Base-by-base conservation (phyloP, 768 basidiomycete genomes). In the Naganishia vaughanmartiniae region DNA sequence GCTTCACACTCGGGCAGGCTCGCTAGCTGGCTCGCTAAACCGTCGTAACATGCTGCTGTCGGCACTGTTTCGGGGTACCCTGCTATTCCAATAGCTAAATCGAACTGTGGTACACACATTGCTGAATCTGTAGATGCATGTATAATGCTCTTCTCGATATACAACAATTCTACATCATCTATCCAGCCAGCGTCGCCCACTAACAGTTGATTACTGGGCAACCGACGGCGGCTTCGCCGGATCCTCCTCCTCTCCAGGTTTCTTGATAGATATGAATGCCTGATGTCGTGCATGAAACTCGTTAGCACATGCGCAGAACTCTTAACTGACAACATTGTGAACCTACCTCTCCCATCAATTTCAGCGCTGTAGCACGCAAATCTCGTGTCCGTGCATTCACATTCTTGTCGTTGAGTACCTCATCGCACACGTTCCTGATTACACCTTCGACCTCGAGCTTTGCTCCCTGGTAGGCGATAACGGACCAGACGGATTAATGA, bases 361-460 rank as follows among this genome's bases (percentile, higher is more conserved):
- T 76, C 56, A 82, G 57, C 0, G 77, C 81, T 0, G 76, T 56
- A 5, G 80, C 78, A 21, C 81, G 67, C 69, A 82, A 57, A 57
- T 75, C 71, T 26, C 76, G 63, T 68, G 81, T 81, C 70, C 80
- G 78, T 65, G 73, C 75, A 4, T 76, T 46, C 2, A 81, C 71
- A 14, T 66, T 73, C 19, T 76, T 69, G 57, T 82, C 80, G 2
- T 77, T 71, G n/a, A 82, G 72, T 2, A 82, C 75, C 31, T 73
- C 73, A 46, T 82, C 81, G 48, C 77, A 79, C 4, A 79, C 77
- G 67, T 78, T 78, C 56, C 81, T 70, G 21, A 81, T 75, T 3
- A 82, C 76, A 34, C 74, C 75, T 65, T 81, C 80, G 24, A 82
- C 80, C 70, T 82, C 81, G n/a, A 82, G 69, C 54, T 81, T 81